These are phyloP conservation scores for Rhizopogon roseolus DNA, from an alignment of 768 basidiomycete species.

Conservation along the genomic window DNA sequence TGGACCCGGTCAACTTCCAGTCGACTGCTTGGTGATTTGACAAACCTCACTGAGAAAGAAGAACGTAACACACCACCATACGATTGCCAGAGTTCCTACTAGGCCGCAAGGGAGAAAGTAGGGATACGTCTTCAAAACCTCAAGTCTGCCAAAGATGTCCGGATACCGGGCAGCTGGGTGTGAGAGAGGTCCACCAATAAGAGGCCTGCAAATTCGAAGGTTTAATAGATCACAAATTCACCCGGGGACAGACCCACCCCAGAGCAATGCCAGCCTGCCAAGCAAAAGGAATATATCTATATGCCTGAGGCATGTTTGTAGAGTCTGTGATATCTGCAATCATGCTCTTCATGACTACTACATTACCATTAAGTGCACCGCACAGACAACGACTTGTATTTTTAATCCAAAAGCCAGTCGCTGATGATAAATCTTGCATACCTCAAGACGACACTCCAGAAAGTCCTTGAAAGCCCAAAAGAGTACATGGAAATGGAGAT, in stretches of 20 bases:
- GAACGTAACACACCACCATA: conserved; percentile 44
- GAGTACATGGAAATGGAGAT: conserved; percentile 35
- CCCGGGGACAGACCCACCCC: conserved; percentile 28
- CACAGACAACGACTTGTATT: conserved; percentile 31
- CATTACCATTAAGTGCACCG: conserved; percentile 45
- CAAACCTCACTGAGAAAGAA: conserved; percentile 48
- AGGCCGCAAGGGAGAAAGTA: conserved; percentile 66
- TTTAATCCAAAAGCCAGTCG: not conserved
- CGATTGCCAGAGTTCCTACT: conserved; percentile 45
- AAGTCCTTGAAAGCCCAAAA: conserved; percentile 37
- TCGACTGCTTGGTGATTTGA: not conserved
- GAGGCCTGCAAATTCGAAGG: conserved; percentile 36
- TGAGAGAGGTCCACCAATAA: conserved; percentile 62
- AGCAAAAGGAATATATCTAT: conserved; percentile 49
- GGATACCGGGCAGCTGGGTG: conserved; percentile 61
- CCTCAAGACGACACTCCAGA: conserved; percentile 34
- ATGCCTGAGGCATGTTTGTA: conserved; percentile 28
- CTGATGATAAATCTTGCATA: conserved; percentile 2
- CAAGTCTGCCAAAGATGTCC: conserved; percentile 42
- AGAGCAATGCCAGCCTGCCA: conserved; percentile 37
- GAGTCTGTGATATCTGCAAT: conserved; percentile 31
- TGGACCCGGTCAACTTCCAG: not conserved
- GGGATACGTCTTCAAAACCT: conserved; percentile 59
- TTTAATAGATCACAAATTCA: conserved; percentile 13
- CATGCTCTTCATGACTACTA: conserved; percentile 38